Conservation (phyloP, 495 filamentous ascomycete genomes). For the Trypethelium eluteriae region DNA sequence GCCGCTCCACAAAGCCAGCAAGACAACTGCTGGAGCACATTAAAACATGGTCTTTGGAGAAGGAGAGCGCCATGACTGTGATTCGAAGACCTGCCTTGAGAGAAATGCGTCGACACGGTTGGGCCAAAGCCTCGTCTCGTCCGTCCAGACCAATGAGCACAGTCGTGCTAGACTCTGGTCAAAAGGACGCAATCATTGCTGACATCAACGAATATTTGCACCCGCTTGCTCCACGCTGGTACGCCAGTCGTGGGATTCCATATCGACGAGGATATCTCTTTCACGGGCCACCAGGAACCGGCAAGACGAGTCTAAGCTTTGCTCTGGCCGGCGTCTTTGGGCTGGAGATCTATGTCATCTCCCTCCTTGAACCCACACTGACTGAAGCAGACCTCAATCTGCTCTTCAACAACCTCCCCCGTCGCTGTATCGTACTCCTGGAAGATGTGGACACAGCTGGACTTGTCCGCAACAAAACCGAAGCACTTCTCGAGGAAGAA, state of each 20-base stretch:
- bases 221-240: slow-evolving; percentile 62
- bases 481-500: slow-evolving; percentile 14
- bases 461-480: slow-evolving; percentile 46
- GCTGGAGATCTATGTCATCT: slow-evolving; percentile 62
- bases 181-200: slow-evolving; percentile 62
- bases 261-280: slow-evolving; percentile 41
- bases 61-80: slow-evolving; percentile 40
- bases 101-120: slow-evolving; percentile 42
- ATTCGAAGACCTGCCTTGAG: slow-evolving; percentile 42
- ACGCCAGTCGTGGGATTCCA: slow-evolving; percentile 55
- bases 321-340: slow-evolving; percentile 65
- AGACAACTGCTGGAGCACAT: slow-evolving; percentile 52
- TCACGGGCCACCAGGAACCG: slow-evolving; percentile 37
- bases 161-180: slow-evolving; percentile 66
- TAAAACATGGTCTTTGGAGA: slow-evolving; percentile 34
- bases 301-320: slow-evolving; percentile 41
- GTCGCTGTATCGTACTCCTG: slow-evolving; percentile 61
- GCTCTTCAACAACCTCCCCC: slow-evolving; percentile 62
- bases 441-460: slow-evolving; percentile 69
- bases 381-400: slow-evolving; percentile 63
- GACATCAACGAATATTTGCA: slow-evolving; percentile 89
- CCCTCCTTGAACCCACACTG: slow-evolving; percentile 52
- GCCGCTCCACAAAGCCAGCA: slow-evolving; percentile 51
- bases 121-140: slow-evolving; percentile 60
- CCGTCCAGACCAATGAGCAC: slow-evolving; percentile 72